Evolutionary conservation across 169 alveolate genomes (phyloP), one percentile per base, ranked within the genome.

Genomic region (Besnoitia besnoiti): DNA sequence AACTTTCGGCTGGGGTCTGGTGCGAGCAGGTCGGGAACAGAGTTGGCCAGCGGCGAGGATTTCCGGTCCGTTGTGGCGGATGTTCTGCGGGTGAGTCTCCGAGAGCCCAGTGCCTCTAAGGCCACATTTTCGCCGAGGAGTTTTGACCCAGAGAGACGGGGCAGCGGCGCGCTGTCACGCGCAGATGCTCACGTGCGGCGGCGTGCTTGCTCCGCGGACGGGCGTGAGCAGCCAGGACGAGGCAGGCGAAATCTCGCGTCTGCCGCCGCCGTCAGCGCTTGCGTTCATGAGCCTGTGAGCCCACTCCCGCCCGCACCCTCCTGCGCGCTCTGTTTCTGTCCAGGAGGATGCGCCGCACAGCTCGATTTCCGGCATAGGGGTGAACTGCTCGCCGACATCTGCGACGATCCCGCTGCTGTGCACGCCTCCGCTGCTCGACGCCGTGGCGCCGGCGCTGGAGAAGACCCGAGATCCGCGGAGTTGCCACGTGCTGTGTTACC

Each of bases 311-410:
- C n/a, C n/a, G n/a, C n/a, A n/a, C n/a, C n/a, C n/a, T n/a, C n/a
- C n/a, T n/a, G n/a, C n/a, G n/a, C n/a, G n/a, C n/a, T 2, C 37
- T 77, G 2, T 37, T 12, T 40, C 59, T 30, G 55, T 77, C 46
- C 82, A 80, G 89, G 73, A 8, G 12, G 89, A 80, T 40, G 89
- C 62, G 16, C 73, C 27, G 35, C 47, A 80, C 89, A 0, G 44
- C 2, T 80, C 4, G 19, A 27, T 80, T 14, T 80, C 73, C n/a
- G 89, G 75, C 61, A 49, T 80, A 10, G 89, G 89, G 19, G 89
- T 80, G 42, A 80, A 80, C 89, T 80, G 89, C 46, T 7, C 35
- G 2, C 73, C 89, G 49, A 14, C 30, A 40, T 27, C 62, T 14
- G 40, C 40, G 35, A 47, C 40, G 46, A 21, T 33, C 46, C 75